Evolutionary conservation across 1,139 yeast species (phyloP).

Genomic region (Pneumocystis canis): DNA sequence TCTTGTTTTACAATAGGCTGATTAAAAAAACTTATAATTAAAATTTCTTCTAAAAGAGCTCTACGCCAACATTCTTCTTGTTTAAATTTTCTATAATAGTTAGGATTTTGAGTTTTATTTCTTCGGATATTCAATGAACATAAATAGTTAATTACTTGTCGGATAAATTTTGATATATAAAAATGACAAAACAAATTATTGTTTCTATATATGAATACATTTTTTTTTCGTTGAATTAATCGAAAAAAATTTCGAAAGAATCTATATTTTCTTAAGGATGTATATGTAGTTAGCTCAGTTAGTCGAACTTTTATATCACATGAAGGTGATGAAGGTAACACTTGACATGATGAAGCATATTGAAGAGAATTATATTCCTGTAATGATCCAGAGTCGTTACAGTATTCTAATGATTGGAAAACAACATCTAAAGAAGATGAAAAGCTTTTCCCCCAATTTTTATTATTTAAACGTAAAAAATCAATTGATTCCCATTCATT

Average conservation of each 20-base stretch:
- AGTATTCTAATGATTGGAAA: not conserved
- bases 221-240: not conserved
- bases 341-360: not conserved
- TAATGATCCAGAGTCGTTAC: not conserved
- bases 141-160: not conserved
- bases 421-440: not conserved
- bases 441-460: not conserved
- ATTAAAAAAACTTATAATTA: not conserved
- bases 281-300: not conserved
- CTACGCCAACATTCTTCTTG: not conserved
- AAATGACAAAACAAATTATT: not conserved
- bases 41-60: not conserved
- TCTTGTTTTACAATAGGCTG: not conserved
- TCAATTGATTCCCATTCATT: not conserved
- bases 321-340: not conserved
- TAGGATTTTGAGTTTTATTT: not conserved
- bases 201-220: not conserved
- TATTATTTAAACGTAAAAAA: not conserved
- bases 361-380: not conserved
- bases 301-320: not conserved
- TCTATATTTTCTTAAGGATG: not conserved
- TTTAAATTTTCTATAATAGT: not conserved
- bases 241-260: not conserved
- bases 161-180: not conserved
- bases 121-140: not conserved